Evolutionary conservation across 257 asterid species (phyloP).

Genomic region (Solanum pinnatisectum): DNA sequence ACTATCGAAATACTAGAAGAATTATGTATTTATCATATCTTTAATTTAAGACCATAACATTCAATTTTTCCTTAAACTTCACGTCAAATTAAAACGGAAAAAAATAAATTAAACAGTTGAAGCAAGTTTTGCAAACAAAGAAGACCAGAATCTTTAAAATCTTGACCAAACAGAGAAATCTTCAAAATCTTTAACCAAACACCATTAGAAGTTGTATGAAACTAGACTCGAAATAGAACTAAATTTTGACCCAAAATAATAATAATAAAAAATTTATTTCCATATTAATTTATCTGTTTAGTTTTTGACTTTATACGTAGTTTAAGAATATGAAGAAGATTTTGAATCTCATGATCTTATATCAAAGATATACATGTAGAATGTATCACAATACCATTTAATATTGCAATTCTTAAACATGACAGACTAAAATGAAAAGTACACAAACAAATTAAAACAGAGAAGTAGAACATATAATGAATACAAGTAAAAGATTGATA

Average conservation of each 20-base stretch:
- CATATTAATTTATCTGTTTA: neutral
- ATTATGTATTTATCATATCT: neutral
- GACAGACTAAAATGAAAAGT: neutral
- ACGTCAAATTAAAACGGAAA: too few relatives aligned
- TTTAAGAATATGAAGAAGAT: neutral
- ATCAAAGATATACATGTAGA: neutral
- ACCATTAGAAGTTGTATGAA: neutral
- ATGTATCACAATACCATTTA: neutral
- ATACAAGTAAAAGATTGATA: neutral
- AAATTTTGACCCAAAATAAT: neutral
- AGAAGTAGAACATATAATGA: neutral
- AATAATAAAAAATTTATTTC: neutral
- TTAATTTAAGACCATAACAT: neutral
- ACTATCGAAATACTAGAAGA: too few relatives aligned
- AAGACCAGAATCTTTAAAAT: neutral
- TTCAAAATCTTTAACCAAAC: neutral
- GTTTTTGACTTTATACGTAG: neutral
- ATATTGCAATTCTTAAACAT: neutral
- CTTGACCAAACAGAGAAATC: neutral
- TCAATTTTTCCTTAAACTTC: neutral
- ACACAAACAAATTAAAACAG: neutral
- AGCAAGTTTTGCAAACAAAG: neutral
- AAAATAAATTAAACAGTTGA: too few relatives aligned
- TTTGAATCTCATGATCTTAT: neutral
- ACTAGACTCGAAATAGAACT: neutral